Conservation (phyloP, 768 basidiomycete species). For the Candolleomyces eurysporus region DNA sequence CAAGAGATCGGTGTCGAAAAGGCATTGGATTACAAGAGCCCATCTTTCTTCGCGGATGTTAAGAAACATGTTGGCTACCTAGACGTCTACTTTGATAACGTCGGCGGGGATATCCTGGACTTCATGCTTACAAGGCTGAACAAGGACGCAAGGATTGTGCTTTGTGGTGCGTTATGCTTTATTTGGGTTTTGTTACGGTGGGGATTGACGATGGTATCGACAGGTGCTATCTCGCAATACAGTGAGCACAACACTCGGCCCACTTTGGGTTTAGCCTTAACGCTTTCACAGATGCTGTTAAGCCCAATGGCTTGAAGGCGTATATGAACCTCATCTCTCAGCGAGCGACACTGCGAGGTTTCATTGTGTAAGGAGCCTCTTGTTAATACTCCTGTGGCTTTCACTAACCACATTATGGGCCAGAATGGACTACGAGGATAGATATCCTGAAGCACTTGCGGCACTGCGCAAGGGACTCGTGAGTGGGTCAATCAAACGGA, state of each 20-base stretch:
- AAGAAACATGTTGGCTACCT: constrained; percentile 70
- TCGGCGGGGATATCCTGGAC: constrained; percentile 80
- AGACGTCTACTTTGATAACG: constrained; percentile 87
- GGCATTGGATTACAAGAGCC: constrained; percentile 85
- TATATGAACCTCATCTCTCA: constrained; percentile 72
- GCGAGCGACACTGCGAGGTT: constrained; percentile 81
- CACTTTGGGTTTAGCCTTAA: neutral
- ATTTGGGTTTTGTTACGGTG: neutral
- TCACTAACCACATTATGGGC: neutral
- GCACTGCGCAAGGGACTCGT: constrained; percentile 57
- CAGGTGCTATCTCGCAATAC: constrained; percentile 84
- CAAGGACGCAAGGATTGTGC: constrained; percentile 68
- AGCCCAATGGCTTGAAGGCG: constrained; percentile 63
- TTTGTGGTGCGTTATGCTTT: constrained; percentile 63
- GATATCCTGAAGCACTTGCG: constrained; percentile 55
- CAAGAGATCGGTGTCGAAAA: constrained; percentile 80
- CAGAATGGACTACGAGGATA: constrained; percentile 71
- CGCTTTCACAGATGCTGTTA: constrained; percentile 43
- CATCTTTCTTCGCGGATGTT: constrained; percentile 69
- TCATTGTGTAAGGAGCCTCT: constrained; percentile 58
- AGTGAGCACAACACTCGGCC: constrained; percentile 41
- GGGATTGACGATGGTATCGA: constrained; percentile 3
- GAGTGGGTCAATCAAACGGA: constrained; percentile 73
- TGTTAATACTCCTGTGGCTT: neutral
- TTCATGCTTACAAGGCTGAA: constrained; percentile 74